Base-by-base conservation (phyloP, 306 rosid species). In the Heteromeles arbutifolia region DNA sequence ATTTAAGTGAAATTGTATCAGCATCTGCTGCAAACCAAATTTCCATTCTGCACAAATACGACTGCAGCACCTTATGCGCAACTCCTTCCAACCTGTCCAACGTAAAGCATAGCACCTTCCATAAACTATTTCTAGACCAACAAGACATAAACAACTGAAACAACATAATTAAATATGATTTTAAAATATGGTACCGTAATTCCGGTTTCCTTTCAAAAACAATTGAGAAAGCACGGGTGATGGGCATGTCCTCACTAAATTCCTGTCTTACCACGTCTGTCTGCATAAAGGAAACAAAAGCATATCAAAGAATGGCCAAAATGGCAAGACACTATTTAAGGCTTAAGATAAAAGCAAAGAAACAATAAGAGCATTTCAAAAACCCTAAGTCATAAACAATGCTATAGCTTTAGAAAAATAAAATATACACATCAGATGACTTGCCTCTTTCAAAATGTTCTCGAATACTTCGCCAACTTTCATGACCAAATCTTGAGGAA, bases 11-110 rank as follows among this genome's bases (percentile, higher is more conserved):
- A 80, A 92, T 96, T 21, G 96, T 82, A 44, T 96, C 97, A 41
- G 97, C 85, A 90, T 96, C 99, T 52, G 97, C 92, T 48, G 99
- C 97, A 89, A 96, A 96, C 99, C 99, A 96, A 57, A 98, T 98
- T 80, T 96, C 99, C 99, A 96, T 88, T 86, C 99, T 81, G 81
- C 99, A 96, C 71, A 96, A 78, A 85, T 96, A 96, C 99, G 98
- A 96, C 77, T 92, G 99, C 73, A 96, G 87, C 63, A 96, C 99
- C 83, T 92, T 96, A 82, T 92, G 88, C 50, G 92, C 81, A 67
- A 90, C 85, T 65, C 98, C 99, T 70, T 96, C 98, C 88, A 96
- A 80, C 90, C 98, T 95, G 89, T 78, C 79, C 54, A 28, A 4
- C 29, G 4, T 18, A 18, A 63, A 77, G 75, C 59, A 11, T 69